Conservation (phyloP, 1,284 basidiomycete genomes). For the Ustilago hordei region DNA sequence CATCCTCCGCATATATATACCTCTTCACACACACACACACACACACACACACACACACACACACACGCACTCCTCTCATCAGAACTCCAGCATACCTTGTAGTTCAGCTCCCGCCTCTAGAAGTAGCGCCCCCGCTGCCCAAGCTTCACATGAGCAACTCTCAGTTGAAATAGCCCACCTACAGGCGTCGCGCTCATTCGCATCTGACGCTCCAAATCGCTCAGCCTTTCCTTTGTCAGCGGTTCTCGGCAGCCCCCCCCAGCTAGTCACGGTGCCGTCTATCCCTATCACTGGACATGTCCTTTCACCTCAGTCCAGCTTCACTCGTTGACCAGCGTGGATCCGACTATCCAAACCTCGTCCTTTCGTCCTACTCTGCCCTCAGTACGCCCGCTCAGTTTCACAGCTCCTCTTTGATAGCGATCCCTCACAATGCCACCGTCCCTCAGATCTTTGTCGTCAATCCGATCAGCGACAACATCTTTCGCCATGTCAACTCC, state of each 20-base stretch:
- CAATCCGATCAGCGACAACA: conserved; percentile 49
- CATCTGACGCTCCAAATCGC: background rate
- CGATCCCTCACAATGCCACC: conserved; percentile 11
- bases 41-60: background rate
- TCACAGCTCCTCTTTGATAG: conserved; percentile 6
- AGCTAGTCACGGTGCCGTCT: conserved; percentile 19
- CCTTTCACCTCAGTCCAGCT: conserved; percentile 36
- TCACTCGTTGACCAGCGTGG: conserved; percentile 37
- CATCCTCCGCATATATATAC: background rate
- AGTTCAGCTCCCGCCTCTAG: background rate
- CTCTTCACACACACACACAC: background rate
- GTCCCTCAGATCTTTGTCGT: conserved; percentile 49
- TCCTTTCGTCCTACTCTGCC: conserved; percentile 5
- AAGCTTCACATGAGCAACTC: background rate
- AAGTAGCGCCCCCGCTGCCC: background rate
- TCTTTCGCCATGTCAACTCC: conserved; percentile 48
- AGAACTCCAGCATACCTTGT: background rate
- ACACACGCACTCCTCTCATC: background rate
- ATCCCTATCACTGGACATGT: conserved; percentile 13
- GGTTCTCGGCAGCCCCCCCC: conserved; percentile 13
- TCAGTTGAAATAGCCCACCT: background rate
- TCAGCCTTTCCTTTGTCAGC: no score
- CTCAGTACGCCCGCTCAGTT: background rate
- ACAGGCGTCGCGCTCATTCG: background rate
- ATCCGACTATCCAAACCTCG: conserved; percentile 8